These are phyloP conservation scores for Vigna reflexopilosa DNA, from an alignment of 306 rosid genomes.

Conservation along the genomic window DNA sequence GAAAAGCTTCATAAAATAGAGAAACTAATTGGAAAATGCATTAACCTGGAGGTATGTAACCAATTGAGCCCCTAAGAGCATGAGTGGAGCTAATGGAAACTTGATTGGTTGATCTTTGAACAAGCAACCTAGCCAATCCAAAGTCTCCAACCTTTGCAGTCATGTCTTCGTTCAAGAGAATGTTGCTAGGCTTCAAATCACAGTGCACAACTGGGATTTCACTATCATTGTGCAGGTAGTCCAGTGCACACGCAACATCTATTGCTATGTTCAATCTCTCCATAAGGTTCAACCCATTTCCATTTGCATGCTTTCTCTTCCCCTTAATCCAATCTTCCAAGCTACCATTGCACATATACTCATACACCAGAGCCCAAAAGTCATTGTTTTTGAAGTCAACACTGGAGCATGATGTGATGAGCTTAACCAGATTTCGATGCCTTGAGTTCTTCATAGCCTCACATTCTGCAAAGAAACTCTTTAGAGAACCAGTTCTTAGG, in stretches of 20 bases:
- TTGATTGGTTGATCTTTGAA: conserved; percentile 50
- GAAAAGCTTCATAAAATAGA: background rate
- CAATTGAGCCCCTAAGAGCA: conserved; percentile 75
- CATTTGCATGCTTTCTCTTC: conserved; percentile 52
- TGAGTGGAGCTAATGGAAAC: conserved; percentile 58
- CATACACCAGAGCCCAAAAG: conserved; percentile 75
- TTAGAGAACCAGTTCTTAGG: conserved; percentile 50
- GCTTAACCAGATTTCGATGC: conserved; percentile 74
- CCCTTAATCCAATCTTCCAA: conserved; percentile 82
- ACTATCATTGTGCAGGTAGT: conserved; percentile 74
- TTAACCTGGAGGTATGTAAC: conserved; percentile 73
- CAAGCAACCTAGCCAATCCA: conserved; percentile 68
- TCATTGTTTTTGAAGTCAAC: conserved; percentile 65
- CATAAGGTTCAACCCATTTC: conserved; percentile 55
- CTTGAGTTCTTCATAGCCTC: conserved; percentile 65
- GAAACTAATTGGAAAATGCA: background rate
- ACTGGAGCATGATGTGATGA: conserved; percentile 81
- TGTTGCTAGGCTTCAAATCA: conserved; percentile 82
- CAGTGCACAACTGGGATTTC: conserved; percentile 75
- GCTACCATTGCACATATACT: conserved; percentile 69
- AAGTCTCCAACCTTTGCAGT: conserved; percentile 83
- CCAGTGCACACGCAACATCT: conserved; percentile 68
- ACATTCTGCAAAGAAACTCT: conserved; percentile 82
- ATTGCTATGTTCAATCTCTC: conserved; percentile 71
- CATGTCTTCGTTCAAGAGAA: conserved; percentile 68